Percentiles rank a stretch among this genome's conserved stretches.
Conservation (phyloP, 257 asterid species). For the Rauvolfia tetraphylla region DNA sequence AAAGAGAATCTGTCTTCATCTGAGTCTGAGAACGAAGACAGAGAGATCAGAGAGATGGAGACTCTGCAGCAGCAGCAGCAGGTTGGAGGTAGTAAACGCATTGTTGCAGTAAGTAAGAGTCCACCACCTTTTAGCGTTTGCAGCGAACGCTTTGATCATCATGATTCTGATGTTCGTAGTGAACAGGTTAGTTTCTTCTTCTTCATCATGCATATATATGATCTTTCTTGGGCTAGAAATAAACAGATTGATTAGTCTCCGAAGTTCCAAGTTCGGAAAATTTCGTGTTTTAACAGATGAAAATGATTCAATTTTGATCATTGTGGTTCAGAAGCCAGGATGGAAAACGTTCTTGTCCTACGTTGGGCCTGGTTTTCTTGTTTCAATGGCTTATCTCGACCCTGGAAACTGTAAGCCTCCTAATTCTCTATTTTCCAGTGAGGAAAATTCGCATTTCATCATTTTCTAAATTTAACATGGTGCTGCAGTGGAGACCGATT, state of each 20-base stretch:
- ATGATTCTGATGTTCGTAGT: not conserved
- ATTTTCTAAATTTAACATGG: not conserved
- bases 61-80: slow-evolving; percentile 26
- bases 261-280: not conserved
- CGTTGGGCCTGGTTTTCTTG: slow-evolving; percentile 93
- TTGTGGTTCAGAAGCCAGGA: slow-evolving; percentile 54
- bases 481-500: slow-evolving; percentile 82
- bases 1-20: no score
- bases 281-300: not conserved
- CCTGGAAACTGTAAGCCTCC: slow-evolving; percentile 72
- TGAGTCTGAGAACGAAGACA: not conserved
- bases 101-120: slow-evolving; percentile 33
- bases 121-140: slow-evolving; percentile 30
- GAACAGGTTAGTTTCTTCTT: not conserved
- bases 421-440: not conserved
- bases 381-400: slow-evolving; percentile 88
- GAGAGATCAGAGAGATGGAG: slow-evolving; percentile 32
- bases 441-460: no score
- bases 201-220: not conserved
- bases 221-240: no score
- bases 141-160: slow-evolving; percentile 22
- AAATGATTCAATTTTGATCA: not conserved
- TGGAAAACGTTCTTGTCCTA: slow-evolving; percentile 67
- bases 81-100: slow-evolving; percentile 40
- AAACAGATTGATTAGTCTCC: no score